Evolutionary conservation across 1,284 basidiomycete genomes (phyloP).

Genomic region (Tremellales sp.): DNA sequence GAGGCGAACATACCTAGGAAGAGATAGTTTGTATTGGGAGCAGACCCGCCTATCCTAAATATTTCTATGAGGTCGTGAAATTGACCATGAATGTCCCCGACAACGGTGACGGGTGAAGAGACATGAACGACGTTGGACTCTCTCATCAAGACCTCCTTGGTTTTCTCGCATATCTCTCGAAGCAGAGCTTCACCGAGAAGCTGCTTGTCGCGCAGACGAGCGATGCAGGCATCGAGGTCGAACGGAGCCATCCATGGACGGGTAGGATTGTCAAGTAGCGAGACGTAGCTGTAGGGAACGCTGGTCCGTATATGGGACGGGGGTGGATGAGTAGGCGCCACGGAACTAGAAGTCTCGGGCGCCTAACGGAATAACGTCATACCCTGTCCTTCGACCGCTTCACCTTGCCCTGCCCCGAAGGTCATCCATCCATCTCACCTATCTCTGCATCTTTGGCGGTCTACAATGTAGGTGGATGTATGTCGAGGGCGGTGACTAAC

Average conservation of each 20-base stretch:
- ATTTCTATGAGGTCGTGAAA: constrained; percentile 99
- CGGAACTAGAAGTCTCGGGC: too few relatives aligned
- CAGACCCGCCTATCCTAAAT: constrained; percentile 95
- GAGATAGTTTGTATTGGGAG: constrained; percentile 94
- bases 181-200: constrained; percentile 86
- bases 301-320: too few relatives aligned
- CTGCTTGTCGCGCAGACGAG: constrained; percentile 84
- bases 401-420: too few relatives aligned
- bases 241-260: constrained; percentile 74
- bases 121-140: constrained; percentile 99
- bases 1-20: constrained; percentile 72
- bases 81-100: constrained; percentile 97
- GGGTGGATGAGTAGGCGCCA: too few relatives aligned
- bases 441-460: too few relatives aligned
- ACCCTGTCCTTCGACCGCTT: too few relatives aligned
- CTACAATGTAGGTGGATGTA: too few relatives aligned
- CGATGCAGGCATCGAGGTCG: constrained; percentile 91
- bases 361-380: too few relatives aligned
- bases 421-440: too few relatives aligned
- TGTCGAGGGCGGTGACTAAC: too few relatives aligned
- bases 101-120: constrained; percentile 95
- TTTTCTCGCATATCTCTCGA: constrained; percentile 96
- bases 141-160: constrained; percentile 96
- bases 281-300: too few relatives aligned
- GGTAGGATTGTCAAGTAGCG: too few relatives aligned